Conservation (phyloP, 2,329 filamentous ascomycete genomes). For the Ceratocystis alfenasii region DNA sequence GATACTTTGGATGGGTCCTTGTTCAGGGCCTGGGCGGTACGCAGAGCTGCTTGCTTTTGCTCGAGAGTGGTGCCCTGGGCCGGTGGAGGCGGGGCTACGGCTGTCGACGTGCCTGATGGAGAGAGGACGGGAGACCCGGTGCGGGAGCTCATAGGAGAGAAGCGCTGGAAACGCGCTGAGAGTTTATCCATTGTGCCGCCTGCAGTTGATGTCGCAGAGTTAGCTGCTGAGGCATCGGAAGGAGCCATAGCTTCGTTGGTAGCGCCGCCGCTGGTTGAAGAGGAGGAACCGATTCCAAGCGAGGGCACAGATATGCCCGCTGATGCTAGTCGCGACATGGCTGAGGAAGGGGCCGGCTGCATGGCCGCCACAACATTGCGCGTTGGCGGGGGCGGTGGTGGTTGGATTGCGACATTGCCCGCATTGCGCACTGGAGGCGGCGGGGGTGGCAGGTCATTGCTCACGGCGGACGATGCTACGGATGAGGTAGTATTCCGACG, state of each 20-base stretch:
- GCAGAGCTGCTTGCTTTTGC: constrained; percentile 52
- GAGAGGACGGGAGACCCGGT: constrained; percentile 14
- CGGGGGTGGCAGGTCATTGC: constrained; percentile 27
- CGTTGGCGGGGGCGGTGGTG: constrained; percentile 22
- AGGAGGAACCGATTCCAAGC: constrained; percentile 52
- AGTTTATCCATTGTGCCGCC: constrained; percentile 25
- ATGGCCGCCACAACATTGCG: constrained; percentile 28
- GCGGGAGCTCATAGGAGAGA: constrained; percentile 13
- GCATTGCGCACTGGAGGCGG: constrained; percentile 34
- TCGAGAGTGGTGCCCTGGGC: constrained; percentile 48
- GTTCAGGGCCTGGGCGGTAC: constrained; percentile 47
- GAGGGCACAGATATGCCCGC: constrained; percentile 69
- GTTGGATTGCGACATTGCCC: constrained; percentile 26
- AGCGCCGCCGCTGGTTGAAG: constrained; percentile 23
- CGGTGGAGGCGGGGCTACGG: constrained; percentile 24
- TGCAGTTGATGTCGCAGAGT: constrained; percentile 23
- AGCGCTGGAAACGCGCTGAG: constrained; percentile 21
- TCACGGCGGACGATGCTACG: constrained; percentile 28
- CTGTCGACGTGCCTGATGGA: background rate
- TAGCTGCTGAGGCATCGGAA: constrained; percentile 26
- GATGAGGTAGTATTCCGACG: constrained; percentile 27
- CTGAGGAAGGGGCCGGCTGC: constrained; percentile 44
- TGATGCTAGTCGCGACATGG: constrained; percentile 47
- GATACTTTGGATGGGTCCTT: constrained; percentile 52
- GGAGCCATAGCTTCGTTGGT: constrained; percentile 23